A percentile compares a stretch with the other conserved stretches of the same genome.
These are phyloP conservation scores for Verticillium isaacii DNA, from an alignment of 2,329 filamentous ascomycete species.

Conservation along the genomic window DNA sequence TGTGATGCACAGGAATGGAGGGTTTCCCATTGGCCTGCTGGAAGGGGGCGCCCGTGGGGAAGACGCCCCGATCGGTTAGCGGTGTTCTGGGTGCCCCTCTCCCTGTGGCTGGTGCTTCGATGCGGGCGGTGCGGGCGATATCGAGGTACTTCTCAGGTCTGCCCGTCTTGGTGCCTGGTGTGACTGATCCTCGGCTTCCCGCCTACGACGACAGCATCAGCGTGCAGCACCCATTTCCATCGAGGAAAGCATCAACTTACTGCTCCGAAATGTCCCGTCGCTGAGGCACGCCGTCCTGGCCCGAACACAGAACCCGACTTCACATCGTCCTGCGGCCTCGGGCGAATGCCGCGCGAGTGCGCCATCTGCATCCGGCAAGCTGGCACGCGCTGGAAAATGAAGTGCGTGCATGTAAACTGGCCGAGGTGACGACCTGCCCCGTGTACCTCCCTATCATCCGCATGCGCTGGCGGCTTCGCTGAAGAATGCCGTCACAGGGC, in stretches of 20 bases:
- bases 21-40: background rate
- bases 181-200: background rate
- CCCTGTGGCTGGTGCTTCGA: background rate
- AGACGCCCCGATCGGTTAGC: background rate
- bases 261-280: background rate
- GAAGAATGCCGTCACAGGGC: background rate
- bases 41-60: no score
- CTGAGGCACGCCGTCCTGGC: background rate
- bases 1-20: background rate
- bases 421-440: background rate
- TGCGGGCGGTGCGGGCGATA: background rate
- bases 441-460: background rate
- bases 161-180: background rate
- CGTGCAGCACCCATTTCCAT: background rate
- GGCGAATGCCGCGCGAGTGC: background rate
- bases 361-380: conserved; percentile 1
- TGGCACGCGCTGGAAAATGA: background rate
- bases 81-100: background rate
- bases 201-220: background rate
- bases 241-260: background rate
- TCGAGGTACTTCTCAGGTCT: background rate
- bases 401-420: no score
- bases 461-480: background rate
- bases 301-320: background rate
- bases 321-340: background rate